Evolutionary conservation across 495 filamentous ascomycete species (phyloP).

Genomic region (Xylaria venustula): DNA sequence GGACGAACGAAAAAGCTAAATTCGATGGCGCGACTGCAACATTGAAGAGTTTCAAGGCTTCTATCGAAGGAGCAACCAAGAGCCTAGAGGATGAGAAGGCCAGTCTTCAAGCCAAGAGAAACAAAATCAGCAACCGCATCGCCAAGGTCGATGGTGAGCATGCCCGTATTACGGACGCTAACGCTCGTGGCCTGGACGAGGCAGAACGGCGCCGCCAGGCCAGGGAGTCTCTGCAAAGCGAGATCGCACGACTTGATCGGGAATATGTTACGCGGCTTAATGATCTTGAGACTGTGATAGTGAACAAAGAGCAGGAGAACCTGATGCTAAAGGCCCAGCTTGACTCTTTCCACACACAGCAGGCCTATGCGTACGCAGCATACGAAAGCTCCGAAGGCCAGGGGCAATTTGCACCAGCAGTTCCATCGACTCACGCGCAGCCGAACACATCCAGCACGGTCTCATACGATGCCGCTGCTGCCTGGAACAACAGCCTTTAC

Average conservation of each 20-base stretch:
- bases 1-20: constrained; percentile 61
- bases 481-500: constrained; percentile 31
- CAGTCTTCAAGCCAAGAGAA: constrained; percentile 68
- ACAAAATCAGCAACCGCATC: constrained; percentile 73
- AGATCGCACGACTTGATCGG: constrained; percentile 59
- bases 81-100: constrained; percentile 64
- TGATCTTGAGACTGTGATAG: constrained; percentile 33
- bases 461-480: constrained; percentile 25
- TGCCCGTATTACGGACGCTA: constrained; percentile 73
- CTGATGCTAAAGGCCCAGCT: constrained; percentile 38
- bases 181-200: constrained; percentile 71
- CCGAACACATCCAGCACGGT: constrained; percentile 12
- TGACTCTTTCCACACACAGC: constrained; percentile 37
- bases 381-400: constrained; percentile 21
- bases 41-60: constrained; percentile 59
- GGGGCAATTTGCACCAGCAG: constrained; percentile 18
- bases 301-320: constrained; percentile 42
- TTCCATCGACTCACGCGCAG: constrained; percentile 15
- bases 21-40: constrained; percentile 60
- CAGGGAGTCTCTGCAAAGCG: constrained; percentile 62
- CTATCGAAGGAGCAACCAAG: constrained; percentile 63
- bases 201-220: constrained; percentile 69
- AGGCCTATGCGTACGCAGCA: constrained; percentile 30
- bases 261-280: constrained; percentile 38
- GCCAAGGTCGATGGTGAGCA: constrained; percentile 76